These are phyloP conservation scores for Quercus cerris DNA, from an alignment of 306 rosid genomes.

Conservation along the genomic window DNA sequence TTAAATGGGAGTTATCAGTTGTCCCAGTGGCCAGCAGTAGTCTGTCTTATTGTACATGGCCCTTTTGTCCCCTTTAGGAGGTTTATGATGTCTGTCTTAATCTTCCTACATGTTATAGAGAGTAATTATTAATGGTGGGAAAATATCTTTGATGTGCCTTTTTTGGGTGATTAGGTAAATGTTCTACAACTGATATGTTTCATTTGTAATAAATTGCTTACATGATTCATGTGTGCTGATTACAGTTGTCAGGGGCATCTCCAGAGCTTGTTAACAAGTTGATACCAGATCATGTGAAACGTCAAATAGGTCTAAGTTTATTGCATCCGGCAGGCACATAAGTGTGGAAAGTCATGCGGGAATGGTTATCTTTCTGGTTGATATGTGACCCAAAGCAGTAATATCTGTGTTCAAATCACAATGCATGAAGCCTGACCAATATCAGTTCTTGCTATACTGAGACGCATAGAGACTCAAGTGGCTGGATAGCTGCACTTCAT, in stretches of 20 bases:
- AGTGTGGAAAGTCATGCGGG: constrained; percentile 29
- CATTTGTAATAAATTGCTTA: neutral
- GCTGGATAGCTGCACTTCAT: constrained; percentile 48
- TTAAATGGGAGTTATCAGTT: neutral
- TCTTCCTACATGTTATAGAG: neutral
- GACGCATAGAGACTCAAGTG: constrained; percentile 31
- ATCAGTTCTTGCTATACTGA: constrained; percentile 36
- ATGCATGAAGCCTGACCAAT: constrained; percentile 34
- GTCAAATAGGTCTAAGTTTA: constrained; percentile 67
- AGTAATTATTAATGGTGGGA: neutral
- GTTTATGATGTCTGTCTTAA: neutral
- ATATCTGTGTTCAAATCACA: constrained; percentile 53
- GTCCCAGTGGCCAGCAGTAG: neutral
- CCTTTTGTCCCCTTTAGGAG: neutral
- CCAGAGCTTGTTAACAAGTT: constrained; percentile 79
- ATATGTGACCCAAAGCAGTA: constrained; percentile 43
- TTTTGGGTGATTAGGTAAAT: neutral
- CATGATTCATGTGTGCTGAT: neutral
- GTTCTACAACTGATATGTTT: neutral
- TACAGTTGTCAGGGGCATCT: constrained; percentile 74
- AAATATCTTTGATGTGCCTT: neutral
- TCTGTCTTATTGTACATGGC: neutral
- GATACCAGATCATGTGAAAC: constrained; percentile 87
- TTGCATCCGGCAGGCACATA: constrained; percentile 56
- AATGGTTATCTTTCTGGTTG: constrained; percentile 37